A percentile compares a stretch with the other conserved stretches of the same genome.
These are phyloP conservation scores for Huntiella decipiens DNA, from an alignment of 2,329 filamentous ascomycete genomes.

Conservation along the genomic window DNA sequence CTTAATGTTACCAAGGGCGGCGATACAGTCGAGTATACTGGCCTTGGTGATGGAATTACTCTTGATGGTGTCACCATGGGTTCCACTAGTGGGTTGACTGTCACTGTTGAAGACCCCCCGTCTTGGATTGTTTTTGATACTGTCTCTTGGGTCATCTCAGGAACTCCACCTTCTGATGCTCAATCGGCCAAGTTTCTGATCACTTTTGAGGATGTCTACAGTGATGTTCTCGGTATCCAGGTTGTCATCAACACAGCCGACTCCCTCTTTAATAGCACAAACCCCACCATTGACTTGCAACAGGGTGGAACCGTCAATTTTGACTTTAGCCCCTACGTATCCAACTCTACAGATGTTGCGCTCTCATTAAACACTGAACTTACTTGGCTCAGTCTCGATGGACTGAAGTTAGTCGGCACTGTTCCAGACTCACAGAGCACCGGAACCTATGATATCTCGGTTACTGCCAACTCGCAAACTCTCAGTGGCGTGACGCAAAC, in stretches of 20 bases:
- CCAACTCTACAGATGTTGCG: conserved; percentile 21
- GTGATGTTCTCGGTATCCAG: conserved; percentile 38
- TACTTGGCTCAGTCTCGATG: conserved; percentile 26
- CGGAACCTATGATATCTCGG: neutral
- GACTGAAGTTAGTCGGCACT: conserved; percentile 22
- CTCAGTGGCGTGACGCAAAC: conserved; percentile 9
- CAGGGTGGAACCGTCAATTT: conserved; percentile 25
- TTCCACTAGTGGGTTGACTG: conserved; percentile 28
- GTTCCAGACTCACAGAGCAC: conserved; percentile 17
- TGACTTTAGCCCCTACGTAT: conserved; percentile 24
- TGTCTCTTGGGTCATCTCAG: conserved; percentile 40
- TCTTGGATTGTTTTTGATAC: conserved; percentile 51
- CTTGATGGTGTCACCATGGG: conserved; percentile 36
- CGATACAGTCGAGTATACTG: conserved; percentile 29
- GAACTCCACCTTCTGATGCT: conserved; percentile 41
- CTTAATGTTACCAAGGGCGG: conserved; percentile 38
- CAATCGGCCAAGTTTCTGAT: conserved; percentile 44
- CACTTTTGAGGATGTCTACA: conserved; percentile 37
- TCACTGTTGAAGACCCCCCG: conserved; percentile 35
- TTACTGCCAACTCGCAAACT: conserved; percentile 11
- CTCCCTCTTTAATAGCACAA: conserved; percentile 20
- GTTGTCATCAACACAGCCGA: conserved; percentile 23
- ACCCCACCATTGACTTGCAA: conserved; percentile 22
- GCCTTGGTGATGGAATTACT: conserved; percentile 30
- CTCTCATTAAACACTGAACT: conserved; percentile 21